Conservation (phyloP, 1,284 basidiomycete genomes). For the Stereum hirsutum region DNA sequence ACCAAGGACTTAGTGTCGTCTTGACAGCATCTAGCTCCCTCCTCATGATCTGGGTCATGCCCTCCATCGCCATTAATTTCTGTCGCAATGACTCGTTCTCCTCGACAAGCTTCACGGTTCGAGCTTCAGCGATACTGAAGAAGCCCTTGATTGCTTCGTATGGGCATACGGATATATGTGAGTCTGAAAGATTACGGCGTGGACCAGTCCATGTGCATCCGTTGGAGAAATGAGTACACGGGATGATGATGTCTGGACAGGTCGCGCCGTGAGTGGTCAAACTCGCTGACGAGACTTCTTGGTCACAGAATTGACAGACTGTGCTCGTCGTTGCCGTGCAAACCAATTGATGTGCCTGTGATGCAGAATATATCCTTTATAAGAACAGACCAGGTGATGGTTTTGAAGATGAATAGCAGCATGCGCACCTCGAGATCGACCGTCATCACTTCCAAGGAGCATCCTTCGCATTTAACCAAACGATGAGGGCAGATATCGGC, state of each 20-base stretch:
- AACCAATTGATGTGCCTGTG: conserved; percentile 4
- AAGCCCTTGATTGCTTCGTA: conserved; percentile 59
- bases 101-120: conserved; percentile 34
- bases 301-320: conserved; percentile 30
- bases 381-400: too few species aligned
- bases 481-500: conserved; percentile 24
- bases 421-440: conserved; percentile 7
- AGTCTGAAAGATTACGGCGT: conserved; percentile 26
- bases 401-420: too few species aligned
- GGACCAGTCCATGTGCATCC: conserved; percentile 51
- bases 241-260: conserved; percentile 30
- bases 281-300: conserved; percentile 24
- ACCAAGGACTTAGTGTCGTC: conserved; percentile 60
- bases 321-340: conserved; percentile 4
- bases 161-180: conserved; percentile 41
- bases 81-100: conserved; percentile 54
- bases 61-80: conserved; percentile 45
- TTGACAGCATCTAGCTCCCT: conserved; percentile 43
- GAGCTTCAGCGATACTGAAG: conserved; percentile 37
- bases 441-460: conserved; percentile 18
- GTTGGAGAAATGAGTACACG: conserved; percentile 39
- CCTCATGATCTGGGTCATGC: conserved; percentile 33
- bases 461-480: conserved; percentile 26
- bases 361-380: too few species aligned
- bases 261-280: conserved; percentile 24